These are phyloP conservation scores for Phyllostachys edulis DNA, from an alignment of 176 grass and related monocot genomes.

Conservation along the genomic window DNA sequence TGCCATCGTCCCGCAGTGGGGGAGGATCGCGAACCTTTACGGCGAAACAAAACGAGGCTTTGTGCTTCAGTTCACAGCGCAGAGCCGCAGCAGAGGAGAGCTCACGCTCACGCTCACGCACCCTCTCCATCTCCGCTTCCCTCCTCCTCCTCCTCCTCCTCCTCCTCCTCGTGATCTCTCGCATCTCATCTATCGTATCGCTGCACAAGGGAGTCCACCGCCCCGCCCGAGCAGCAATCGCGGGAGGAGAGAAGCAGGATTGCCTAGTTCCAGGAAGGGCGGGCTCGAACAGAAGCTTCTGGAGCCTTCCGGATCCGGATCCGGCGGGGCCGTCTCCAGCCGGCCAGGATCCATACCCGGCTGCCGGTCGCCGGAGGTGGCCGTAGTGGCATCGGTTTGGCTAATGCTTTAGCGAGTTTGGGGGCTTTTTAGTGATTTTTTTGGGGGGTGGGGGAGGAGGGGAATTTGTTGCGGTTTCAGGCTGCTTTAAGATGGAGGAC, in stretches of 20 bases:
- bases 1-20: background rate
- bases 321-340: background rate
- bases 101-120: conserved; percentile 28
- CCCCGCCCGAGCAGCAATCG: no score
- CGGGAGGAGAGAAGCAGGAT: conserved; percentile 13
- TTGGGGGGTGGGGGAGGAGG: background rate
- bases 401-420: background rate
- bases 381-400: background rate
- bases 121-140: background rate
- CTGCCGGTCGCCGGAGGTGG: conserved; percentile 1
- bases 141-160: no score
- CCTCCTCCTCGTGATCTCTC: background rate
- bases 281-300: background rate
- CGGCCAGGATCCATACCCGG: background rate
- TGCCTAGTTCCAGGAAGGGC: background rate
- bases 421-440: background rate
- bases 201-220: background rate
- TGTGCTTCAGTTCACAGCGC: background rate
- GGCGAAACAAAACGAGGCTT: conserved; percentile 48
- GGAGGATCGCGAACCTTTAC: conserved; percentile 25
- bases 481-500: conserved; percentile 66
- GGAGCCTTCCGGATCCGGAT: conserved; percentile 23
- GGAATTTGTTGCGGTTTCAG: conserved; percentile 18
- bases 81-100: background rate
- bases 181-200: background rate